Evolutionary conservation across 225 moss, liverwort and hornwort genomes (phyloP), one percentile per base, ranked within the genome.

Genomic region (Polytrichum commune): DNA sequence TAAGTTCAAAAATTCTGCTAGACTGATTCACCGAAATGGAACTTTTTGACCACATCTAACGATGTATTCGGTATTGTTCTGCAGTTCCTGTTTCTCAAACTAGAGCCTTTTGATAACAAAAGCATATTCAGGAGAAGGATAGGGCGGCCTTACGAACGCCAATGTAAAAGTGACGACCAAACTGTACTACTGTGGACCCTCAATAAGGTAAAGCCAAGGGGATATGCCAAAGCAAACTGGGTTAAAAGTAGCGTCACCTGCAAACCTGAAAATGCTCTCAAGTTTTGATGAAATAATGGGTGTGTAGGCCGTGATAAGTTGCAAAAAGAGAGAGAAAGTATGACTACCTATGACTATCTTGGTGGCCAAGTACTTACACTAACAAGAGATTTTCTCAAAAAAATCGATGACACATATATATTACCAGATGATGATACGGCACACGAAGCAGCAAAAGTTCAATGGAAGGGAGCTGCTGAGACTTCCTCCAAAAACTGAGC

Each of bases 391-490:
- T 16, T 46, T 46, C 46, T 46, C 13, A 13, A 10, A 46, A 46
- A 13, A 13, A 46, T 46, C 13, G 75, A n/a, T 75, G 80, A 78
- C 65, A 69, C 22, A 26, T 54, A 66, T 77, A 25, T 9, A 68
- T 56, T 6, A 46, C 46, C 92, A 97, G 97, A 97, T 97, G 79
- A 97, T 97, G 97, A 97, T 97, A 81, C 89, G 97, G 46, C 97
- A 97, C 83, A 97, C 97, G 73, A 97, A 97, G 91, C 94, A 94
- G 88, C 97, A 97, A 79, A 97, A 97, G 88, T 92, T 97, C 61
- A 97, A 97, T 76, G 97, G 97, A 82, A 90, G 92, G 76, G 97
- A 97, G 92, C 88, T 97, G 74, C 89, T 97, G 62, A 90, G 90
- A 77, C 97, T 97, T 82, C 97, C 97, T 82, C 97, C 97, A 75